Conservation (phyloP, 495 filamentous ascomycete species). For the Hypoxylon perforatum region DNA sequence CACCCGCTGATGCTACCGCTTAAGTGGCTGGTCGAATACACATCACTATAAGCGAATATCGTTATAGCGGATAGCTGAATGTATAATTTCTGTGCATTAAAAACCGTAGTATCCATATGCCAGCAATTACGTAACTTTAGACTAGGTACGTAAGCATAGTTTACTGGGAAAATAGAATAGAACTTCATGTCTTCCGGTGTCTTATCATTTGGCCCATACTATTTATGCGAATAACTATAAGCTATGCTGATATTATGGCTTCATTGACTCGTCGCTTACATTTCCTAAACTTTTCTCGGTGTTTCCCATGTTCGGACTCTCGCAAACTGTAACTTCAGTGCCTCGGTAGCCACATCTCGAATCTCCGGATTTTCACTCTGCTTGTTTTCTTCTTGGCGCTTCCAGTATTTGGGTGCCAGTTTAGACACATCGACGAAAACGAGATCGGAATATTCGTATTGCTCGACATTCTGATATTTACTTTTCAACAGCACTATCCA, state of each 20-base stretch:
- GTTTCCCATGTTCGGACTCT: background rate
- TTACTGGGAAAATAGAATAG: too few relatives aligned
- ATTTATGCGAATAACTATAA: too few relatives aligned
- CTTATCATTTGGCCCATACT: too few relatives aligned
- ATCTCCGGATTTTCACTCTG: background rate
- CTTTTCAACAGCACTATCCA: background rate
- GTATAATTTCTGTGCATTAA: too few relatives aligned
- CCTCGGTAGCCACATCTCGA: background rate
- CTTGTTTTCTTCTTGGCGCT: background rate
- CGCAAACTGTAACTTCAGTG: background rate
- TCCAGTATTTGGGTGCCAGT: background rate
- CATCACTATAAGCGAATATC: background rate
- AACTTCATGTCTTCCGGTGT: too few relatives aligned
- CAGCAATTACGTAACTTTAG: too few relatives aligned
- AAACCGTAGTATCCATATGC: too few relatives aligned
- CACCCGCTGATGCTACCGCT: conserved; percentile 7
- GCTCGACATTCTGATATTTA: background rate
- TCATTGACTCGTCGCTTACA: too few relatives aligned
- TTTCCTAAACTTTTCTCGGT: background rate
- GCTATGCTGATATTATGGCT: too few relatives aligned
- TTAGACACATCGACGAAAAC: background rate
- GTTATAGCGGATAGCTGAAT: too few relatives aligned
- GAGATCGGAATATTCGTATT: background rate
- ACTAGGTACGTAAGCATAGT: too few relatives aligned
- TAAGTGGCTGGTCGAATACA: conserved; percentile 18